Evolutionary conservation across 345 rosid species (phyloP).

Genomic region (Gossypium turneri): DNA sequence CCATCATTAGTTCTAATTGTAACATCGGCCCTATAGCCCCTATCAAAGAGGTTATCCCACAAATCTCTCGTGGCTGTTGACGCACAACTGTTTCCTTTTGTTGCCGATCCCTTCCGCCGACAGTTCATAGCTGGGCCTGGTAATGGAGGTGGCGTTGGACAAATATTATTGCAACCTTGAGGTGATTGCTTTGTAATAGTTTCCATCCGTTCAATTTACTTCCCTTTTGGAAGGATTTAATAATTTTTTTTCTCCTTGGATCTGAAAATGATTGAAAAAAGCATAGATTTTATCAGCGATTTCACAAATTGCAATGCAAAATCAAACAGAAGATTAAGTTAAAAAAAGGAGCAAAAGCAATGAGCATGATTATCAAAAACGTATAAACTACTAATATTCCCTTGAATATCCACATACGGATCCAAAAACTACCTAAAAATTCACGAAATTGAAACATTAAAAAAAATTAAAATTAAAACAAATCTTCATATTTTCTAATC

Average conservation of each 20-base stretch:
- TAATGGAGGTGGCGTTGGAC: conserved; percentile 55
- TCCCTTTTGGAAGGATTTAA: neutral
- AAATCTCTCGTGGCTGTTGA: conserved; percentile 37
- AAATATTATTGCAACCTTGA: conserved; percentile 6
- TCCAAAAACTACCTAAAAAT: neutral
- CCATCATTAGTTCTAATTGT: conserved; percentile 46
- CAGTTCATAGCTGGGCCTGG: conserved; percentile 33
- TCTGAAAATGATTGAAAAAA: conserved; percentile 3
- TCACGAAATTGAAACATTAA: neutral
- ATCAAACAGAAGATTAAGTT: neutral
- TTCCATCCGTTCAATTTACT: conserved; percentile 19
- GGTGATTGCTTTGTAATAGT: conserved; percentile 3
- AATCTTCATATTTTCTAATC: neutral
- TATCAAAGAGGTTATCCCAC: conserved; percentile 76
- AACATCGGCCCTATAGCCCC: conserved; percentile 72
- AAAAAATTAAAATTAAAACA: neutral
- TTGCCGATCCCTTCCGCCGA: conserved; percentile 11
- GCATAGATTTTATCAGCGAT: neutral
- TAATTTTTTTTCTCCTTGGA: neutral
- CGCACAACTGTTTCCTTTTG: conserved; percentile 28
- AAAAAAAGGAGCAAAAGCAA: too few relatives aligned
- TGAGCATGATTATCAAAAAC: too few relatives aligned
- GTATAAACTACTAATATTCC: too few relatives aligned
- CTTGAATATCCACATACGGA: too few relatives aligned
- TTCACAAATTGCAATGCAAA: neutral